A percentile compares a stretch with the other conserved stretches of the same genome.
Evolutionary conservation across 139 green algal genomes (phyloP).

Genomic region (Chlorella ohadii): DNA sequence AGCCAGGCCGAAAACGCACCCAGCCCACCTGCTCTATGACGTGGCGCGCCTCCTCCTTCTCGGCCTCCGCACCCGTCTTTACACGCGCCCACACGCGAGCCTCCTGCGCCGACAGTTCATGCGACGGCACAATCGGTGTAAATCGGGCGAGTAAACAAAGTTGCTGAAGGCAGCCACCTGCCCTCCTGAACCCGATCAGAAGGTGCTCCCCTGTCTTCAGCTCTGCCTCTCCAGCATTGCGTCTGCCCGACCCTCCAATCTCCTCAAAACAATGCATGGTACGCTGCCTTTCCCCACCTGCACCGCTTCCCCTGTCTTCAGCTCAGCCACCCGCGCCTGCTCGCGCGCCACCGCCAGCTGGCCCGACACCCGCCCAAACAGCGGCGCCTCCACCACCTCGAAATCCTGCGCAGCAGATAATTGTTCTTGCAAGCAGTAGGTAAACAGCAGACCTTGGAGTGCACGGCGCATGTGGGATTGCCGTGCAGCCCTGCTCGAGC

Average conservation of each 20-base stretch:
- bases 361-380: conserved; percentile 1
- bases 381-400: background rate
- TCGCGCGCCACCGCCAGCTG: conserved; percentile 2
- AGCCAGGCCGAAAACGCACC: too few relatives aligned
- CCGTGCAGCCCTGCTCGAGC: too few relatives aligned
- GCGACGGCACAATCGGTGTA: background rate
- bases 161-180: too few relatives aligned
- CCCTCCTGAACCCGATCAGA: too few relatives aligned
- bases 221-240: too few relatives aligned
- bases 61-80: background rate
- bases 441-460: too few relatives aligned
- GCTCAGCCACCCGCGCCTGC: conserved; percentile 7
- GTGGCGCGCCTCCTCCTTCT: background rate
- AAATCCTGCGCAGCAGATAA: conserved; percentile 16
- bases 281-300: background rate
- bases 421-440: too few relatives aligned
- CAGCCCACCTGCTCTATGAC: conserved; percentile 1
- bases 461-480: too few relatives aligned
- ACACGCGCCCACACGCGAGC: conserved; percentile 5
- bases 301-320: conserved; percentile 19
- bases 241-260: too few relatives aligned
- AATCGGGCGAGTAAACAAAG: too few relatives aligned
- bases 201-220: too few relatives aligned
- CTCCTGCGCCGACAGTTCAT: background rate
- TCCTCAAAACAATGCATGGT: too few relatives aligned